These are phyloP conservation scores for Boletellus ananiceps DNA, from an alignment of 768 basidiomycete species.

Conservation along the genomic window DNA sequence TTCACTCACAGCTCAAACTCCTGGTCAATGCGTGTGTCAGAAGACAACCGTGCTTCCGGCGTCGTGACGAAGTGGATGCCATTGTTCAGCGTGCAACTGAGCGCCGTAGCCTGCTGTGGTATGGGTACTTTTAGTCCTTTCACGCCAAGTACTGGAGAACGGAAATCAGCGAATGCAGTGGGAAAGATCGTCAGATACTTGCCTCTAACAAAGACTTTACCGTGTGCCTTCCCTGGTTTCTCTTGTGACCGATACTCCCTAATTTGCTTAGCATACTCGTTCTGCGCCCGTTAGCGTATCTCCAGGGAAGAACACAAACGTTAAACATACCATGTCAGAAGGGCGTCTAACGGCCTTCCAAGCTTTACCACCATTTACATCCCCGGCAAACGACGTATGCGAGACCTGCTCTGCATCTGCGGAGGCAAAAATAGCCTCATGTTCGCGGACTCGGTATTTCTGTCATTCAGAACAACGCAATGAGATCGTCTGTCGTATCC, in stretches of 20 bases:
- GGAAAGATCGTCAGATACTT: constrained; percentile 13
- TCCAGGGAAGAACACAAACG: neutral
- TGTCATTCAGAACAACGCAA: constrained; percentile 28
- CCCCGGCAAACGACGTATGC: constrained; percentile 71
- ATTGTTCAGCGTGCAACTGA: constrained; percentile 91
- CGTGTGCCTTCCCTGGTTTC: constrained; percentile 73
- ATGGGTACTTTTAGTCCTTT: constrained; percentile 73
- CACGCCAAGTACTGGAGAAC: constrained; percentile 62
- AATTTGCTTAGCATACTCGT: constrained; percentile 91
- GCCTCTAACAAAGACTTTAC: constrained; percentile 96
- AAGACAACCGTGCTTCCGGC: constrained; percentile 60
- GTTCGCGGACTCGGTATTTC: constrained; percentile 82
- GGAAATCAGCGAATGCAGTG: neutral
- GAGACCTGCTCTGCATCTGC: constrained; percentile 67
- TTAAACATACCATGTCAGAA: constrained; percentile 80
- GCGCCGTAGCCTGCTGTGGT: constrained; percentile 65
- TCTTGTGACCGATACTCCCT: constrained; percentile 74
- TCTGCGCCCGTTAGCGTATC: constrained; percentile 42
- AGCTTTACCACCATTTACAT: constrained; percentile 73
- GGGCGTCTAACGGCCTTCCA: constrained; percentile 87
- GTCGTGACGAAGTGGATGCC: constrained; percentile 95
- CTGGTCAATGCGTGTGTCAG: constrained; percentile 68
- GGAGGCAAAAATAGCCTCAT: constrained; percentile 76
- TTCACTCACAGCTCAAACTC: constrained; percentile 82
- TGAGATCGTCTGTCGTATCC: neutral